These are phyloP conservation scores for Phyllosticta ampelicida DNA, from an alignment of 2,329 filamentous ascomycete genomes.

Conservation along the genomic window DNA sequence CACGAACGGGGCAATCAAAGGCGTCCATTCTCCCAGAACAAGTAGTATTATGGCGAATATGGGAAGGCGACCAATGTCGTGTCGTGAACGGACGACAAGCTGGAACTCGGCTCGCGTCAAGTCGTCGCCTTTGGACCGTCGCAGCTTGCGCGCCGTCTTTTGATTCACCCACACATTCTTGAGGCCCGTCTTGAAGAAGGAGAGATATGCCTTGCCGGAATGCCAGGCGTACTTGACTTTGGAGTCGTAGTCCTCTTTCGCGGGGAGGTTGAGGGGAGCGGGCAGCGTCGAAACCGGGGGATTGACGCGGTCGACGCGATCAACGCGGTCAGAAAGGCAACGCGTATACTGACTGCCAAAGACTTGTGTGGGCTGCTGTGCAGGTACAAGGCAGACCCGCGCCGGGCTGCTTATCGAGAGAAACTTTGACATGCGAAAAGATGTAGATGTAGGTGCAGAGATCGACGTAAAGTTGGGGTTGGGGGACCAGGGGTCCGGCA, in stretches of 20 bases:
- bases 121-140: not conserved
- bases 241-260: slow-evolving; percentile 36
- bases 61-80: slow-evolving; percentile 69
- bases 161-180: slow-evolving; percentile 62
- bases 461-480: not conserved
- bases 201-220: slow-evolving; percentile 63
- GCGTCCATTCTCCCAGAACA: slow-evolving; percentile 77
- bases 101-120: slow-evolving; percentile 60
- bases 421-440: not conserved
- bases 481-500: not conserved
- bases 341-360: not conserved
- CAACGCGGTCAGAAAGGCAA: not conserved
- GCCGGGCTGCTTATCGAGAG: not conserved
- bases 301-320: slow-evolving; percentile 41
- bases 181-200: slow-evolving; percentile 82
- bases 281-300: slow-evolving; percentile 64
- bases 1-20: slow-evolving; percentile 63
- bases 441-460: not conserved
- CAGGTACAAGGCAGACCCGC: not conserved
- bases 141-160: slow-evolving; percentile 26
- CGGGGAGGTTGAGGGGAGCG: slow-evolving; percentile 54
- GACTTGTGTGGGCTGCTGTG: not conserved
- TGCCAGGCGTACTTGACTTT: slow-evolving; percentile 45
- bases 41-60: slow-evolving; percentile 66
- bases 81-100: slow-evolving; percentile 53